These are phyloP conservation scores for Aspergillus clavatus DNA, from an alignment of 2,329 filamentous ascomycete species.

Conservation along the genomic window DNA sequence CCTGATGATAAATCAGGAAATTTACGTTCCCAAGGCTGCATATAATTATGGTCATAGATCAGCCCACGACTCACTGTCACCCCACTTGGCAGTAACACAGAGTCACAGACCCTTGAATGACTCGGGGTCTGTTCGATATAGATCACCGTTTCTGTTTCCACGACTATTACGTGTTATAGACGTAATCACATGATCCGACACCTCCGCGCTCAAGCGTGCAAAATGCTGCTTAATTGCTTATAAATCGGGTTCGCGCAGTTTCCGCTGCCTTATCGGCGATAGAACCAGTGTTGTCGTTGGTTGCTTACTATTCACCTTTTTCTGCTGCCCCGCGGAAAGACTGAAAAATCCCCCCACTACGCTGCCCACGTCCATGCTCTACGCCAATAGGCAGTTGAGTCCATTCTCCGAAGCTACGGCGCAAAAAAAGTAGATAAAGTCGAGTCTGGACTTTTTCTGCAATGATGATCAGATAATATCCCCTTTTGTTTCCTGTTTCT, in stretches of 20 bases:
- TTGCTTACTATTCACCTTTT: not conserved
- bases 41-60: too few species aligned
- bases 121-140: too few species aligned
- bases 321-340: conserved; percentile 15
- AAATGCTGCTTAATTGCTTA: conserved; percentile 15
- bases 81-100: too few species aligned
- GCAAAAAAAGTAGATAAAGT: conserved; percentile 13
- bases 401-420: conserved; percentile 11
- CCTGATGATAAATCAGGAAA: too few species aligned
- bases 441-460: conserved; percentile 4
- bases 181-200: conserved; percentile 3
- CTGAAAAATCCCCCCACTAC: conserved; percentile 4
- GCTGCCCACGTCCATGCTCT: not conserved
- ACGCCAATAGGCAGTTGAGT: conserved; percentile 14
- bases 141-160: not conserved
- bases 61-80: too few species aligned
- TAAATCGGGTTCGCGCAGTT: conserved; percentile 12
- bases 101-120: too few species aligned
- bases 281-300: conserved; percentile 1
- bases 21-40: too few species aligned
- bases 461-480: conserved; percentile 7
- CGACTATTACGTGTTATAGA: not conserved
- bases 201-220: not conserved
- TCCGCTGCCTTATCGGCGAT: conserved; percentile 8
- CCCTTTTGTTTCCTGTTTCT: conserved; percentile 3